Base-by-base conservation (phyloP, 495 filamentous ascomycete genomes). In the Penicillium robsamsonii region DNA sequence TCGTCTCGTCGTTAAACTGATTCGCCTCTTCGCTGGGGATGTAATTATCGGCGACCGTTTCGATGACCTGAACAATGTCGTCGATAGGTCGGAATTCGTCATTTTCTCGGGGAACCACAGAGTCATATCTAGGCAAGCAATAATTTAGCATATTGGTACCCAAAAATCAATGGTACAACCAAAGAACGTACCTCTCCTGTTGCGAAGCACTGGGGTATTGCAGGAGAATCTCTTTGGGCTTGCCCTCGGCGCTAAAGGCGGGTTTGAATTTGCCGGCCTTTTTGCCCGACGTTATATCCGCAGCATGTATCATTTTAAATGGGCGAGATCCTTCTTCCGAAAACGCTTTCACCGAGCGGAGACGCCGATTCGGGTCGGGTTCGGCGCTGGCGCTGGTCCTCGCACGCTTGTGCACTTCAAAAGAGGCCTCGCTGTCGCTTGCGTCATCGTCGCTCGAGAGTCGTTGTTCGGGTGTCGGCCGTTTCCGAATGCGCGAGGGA, bases 1-100 rank as follows among this genome's bases (percentile, higher is more conserved):
- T 84, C 55, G 82, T 82, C 45, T 90, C 89, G 62, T 94, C 79
- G 54, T 84, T 81, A 58, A 96, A 88, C 43, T 77, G 70, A 30
- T 83, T 78, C 15, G 81, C 78, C 58, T 89, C 75, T 20, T 82
- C 80, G 12, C 82, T 75, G 18, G 86, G 85, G 24, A 96, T 80
- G 70, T 96, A 96, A 64, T 85, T 80, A 30, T 83, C 78, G 24
- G 84, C 79, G 24, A 96, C 86, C 25, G 81, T 79, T 55, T 91
- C 83, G 46, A 96, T 84, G 13, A 90, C 87, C 46, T 87, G 80
- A 51, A 87, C 77, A 57, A 97, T 96, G 59, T 97, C 94, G 61
- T 87, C 83, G 53, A 92, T 72, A 5, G 92, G 87, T 59, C 90
- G 86, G 74, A 96, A 96, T 62, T 94, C 84, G 53, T 87, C 81